phyloP scores from a whole-genome alignment of 345 rosid species.

The Salix arbutifolia region DNA sequence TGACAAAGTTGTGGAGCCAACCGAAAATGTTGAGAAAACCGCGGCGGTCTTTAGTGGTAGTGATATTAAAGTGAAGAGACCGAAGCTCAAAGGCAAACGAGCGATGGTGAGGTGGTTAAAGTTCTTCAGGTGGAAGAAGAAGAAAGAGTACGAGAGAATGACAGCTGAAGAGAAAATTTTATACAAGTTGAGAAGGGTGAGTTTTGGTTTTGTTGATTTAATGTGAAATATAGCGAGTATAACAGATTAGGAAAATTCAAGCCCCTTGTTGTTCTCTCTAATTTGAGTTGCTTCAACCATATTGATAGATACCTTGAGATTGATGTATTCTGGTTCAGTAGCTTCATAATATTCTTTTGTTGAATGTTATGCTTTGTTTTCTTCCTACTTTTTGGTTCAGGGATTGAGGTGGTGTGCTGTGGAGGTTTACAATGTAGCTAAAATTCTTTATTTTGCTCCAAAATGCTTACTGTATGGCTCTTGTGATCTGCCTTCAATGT shows the following conservation, averaged over 20 bases:
- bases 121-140: conserved; percentile 89
- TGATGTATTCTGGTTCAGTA: not conserved
- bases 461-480: not conserved
- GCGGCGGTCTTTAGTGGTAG: conserved; percentile 21
- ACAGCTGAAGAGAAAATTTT: conserved; percentile 74
- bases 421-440: not conserved
- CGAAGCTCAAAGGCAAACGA: conserved; percentile 78
- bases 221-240: not conserved
- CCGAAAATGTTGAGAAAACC: conserved; percentile 19
- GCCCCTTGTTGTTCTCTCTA: not conserved
- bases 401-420: not conserved
- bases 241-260: not conserved
- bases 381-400: not conserved
- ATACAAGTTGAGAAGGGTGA: conserved; percentile 71
- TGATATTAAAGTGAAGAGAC: conserved; percentile 53
- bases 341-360: not conserved
- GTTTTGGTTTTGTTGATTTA: not conserved
- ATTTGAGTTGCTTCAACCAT: conserved; percentile 6
- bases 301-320: not conserved
- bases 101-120: conserved; percentile 88
- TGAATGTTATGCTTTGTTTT: not conserved
- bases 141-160: conserved; percentile 86
- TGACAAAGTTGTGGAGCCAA: conserved; percentile 24
- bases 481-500: not conserved
- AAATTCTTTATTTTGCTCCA: too few species aligned